phyloP scores from a whole-genome alignment of 1,284 basidiomycete species.

The Pulchroboletus neoregius region DNA sequence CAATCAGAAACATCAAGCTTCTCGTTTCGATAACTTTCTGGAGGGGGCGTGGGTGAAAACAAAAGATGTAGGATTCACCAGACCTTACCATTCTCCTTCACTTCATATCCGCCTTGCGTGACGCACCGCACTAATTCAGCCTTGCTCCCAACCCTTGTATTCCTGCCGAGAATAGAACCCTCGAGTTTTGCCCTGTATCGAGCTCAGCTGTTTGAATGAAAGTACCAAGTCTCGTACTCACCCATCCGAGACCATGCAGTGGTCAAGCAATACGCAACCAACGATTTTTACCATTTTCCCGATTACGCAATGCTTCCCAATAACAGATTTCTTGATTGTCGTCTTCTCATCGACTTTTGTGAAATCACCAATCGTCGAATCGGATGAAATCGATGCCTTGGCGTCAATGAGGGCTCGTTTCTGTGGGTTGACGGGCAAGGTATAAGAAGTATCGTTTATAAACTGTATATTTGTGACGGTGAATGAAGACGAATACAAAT shows the following conservation, averaged over 20 bases:
- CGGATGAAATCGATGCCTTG: constrained; percentile 81
- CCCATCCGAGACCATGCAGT: constrained; percentile 86
- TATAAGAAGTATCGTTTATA: constrained; percentile 48
- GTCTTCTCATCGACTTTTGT: constrained; percentile 82
- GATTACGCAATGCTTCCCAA: constrained; percentile 86
- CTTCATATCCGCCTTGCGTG: constrained; percentile 85
- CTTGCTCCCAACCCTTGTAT: constrained; percentile 77
- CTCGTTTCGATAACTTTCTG: constrained; percentile 60
- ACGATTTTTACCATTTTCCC: constrained; percentile 83
- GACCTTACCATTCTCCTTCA: constrained; percentile 63
- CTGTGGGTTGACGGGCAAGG: constrained; percentile 56
- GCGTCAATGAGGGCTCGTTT: constrained; percentile 66
- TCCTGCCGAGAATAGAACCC: constrained; percentile 81
- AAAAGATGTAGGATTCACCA: neutral
- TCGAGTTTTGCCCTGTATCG: constrained; percentile 79
- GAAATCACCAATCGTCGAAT: constrained; percentile 80
- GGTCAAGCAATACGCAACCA: constrained; percentile 88
- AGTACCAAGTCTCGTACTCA: constrained; percentile 35
- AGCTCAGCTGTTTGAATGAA: neutral
- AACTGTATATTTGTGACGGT: constrained; percentile 38
- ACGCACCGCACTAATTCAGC: constrained; percentile 80
- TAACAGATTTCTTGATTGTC: constrained; percentile 82
- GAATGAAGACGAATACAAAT: neutral
- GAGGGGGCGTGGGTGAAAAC: constrained; percentile 1
- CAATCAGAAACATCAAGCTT: constrained; percentile 63